These are phyloP conservation scores for Cladophialophora carrionii DNA, from an alignment of 2,329 filamentous ascomycete genomes.

Conservation along the genomic window DNA sequence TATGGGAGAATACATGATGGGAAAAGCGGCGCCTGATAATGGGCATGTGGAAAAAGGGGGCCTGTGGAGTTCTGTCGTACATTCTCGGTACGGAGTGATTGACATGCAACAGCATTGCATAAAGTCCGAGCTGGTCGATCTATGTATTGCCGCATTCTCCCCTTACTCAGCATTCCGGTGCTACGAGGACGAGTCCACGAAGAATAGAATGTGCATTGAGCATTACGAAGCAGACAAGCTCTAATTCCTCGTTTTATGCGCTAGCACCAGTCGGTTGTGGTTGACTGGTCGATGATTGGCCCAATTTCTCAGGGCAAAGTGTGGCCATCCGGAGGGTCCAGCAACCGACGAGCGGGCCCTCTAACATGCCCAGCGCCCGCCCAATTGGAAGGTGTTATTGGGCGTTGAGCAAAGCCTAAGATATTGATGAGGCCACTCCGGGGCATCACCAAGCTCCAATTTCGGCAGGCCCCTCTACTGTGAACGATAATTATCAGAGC, in stretches of 20 bases:
- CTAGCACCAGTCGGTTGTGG: neutral
- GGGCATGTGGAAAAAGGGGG: neutral
- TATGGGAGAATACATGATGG: neutral
- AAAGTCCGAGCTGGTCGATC: neutral
- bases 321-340: constrained; percentile 31
- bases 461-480: neutral
- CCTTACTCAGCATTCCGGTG: neutral
- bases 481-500: constrained; percentile 4
- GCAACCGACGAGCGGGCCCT: constrained; percentile 24
- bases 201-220: neutral
- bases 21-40: neutral
- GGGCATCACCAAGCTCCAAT: constrained; percentile 8
- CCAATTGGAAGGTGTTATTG: constrained; percentile 11
- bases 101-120: neutral
- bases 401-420: neutral
- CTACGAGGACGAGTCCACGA: neutral
- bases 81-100: neutral
- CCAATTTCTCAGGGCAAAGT: constrained; percentile 12
- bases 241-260: neutral
- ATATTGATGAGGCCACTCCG: neutral
- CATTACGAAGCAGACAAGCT: neutral
- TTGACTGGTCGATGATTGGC: constrained; percentile 6
- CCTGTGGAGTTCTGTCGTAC: neutral
- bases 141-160: neutral
- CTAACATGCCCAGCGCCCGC: neutral